A percentile compares a stretch with the other conserved stretches of the same genome.
phyloP scores from a whole-genome alignment of 305 asterid species.

The Salvia sclarea region DNA sequence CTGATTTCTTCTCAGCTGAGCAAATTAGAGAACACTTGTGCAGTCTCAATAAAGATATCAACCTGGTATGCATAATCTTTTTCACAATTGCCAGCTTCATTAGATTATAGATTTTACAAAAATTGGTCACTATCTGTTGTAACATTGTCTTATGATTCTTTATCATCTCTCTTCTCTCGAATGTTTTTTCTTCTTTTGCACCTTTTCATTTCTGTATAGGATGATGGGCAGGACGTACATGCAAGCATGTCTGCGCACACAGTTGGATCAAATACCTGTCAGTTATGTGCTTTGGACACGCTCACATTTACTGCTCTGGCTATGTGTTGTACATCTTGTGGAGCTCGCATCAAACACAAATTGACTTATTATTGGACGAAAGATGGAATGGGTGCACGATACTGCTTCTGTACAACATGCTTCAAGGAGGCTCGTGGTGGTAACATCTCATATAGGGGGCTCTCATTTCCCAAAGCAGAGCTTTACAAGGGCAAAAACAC shows the following conservation, averaged over 20 bases:
- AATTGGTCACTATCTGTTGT: slow-evolving; percentile 18
- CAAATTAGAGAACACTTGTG: slow-evolving; percentile 59
- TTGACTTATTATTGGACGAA: slow-evolving; percentile 45
- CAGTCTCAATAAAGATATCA: slow-evolving; percentile 46
- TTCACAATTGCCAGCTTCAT: slow-evolving; percentile 13
- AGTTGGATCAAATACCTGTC: slow-evolving; percentile 53
- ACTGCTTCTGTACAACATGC: slow-evolving; percentile 58
- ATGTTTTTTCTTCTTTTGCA: slow-evolving; percentile 1
- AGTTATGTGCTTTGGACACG: slow-evolving; percentile 48
- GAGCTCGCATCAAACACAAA: slow-evolving; percentile 47
- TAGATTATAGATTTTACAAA: slow-evolving; percentile 10
- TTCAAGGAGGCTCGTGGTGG: slow-evolving; percentile 45
- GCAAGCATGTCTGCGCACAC: slow-evolving; percentile 28
- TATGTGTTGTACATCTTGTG: slow-evolving; percentile 55
- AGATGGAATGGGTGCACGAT: slow-evolving; percentile 41
- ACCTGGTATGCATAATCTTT: slow-evolving; percentile 45
- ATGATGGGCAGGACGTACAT: slow-evolving; percentile 30
- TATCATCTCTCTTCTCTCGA: slow-evolving; percentile 4
- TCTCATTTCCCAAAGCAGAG: slow-evolving; percentile 47
- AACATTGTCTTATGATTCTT: slow-evolving; percentile 1
- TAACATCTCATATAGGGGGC: slow-evolving; percentile 48
- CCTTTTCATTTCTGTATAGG: slow-evolving; percentile 28
- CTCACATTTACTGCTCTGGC: slow-evolving; percentile 53
- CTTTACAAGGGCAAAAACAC: slow-evolving; percentile 51
- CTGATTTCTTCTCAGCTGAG: slow-evolving; percentile 58